phyloP scores from a whole-genome alignment of 2,329 filamentous ascomycete genomes.

The Domatiomyces catenatus region DNA sequence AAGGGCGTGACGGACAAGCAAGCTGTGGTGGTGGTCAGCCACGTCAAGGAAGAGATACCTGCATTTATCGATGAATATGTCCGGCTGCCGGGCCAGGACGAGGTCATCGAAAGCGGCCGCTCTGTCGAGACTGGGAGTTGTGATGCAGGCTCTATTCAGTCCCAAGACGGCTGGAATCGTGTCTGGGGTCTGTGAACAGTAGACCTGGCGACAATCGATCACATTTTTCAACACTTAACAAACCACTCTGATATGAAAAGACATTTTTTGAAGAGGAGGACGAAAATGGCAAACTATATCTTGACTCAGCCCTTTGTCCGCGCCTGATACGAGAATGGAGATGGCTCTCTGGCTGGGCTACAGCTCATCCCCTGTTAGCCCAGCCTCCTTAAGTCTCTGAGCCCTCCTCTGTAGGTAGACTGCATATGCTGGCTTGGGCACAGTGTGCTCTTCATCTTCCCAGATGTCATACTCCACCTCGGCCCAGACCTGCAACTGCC shows the following conservation, averaged over 20 bases:
- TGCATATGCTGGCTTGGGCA: no score
- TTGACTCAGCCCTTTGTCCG: no score
- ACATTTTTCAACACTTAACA: background rate
- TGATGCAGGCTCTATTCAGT: constrained; percentile 6
- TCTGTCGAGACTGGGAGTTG: constrained; percentile 10
- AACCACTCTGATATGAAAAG: background rate
- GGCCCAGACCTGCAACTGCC: no score
- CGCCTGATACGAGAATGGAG: no score
- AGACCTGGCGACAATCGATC: background rate
- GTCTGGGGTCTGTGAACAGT: constrained; percentile 13
- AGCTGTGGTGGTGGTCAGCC: constrained; percentile 81
- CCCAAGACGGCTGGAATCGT: constrained; percentile 13
- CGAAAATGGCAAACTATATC: no score
- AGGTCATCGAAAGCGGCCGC: constrained; percentile 10
- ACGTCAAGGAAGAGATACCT: constrained; percentile 80
- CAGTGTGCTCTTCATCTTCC: no score
- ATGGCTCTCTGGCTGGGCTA: no score
- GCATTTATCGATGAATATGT: constrained; percentile 71
- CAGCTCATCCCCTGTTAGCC: no score
- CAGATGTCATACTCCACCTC: no score
- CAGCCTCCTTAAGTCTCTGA: no score
- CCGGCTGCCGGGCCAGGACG: constrained; percentile 46
- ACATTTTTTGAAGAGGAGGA: no score
- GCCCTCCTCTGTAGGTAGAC: no score
- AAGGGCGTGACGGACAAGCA: constrained; percentile 53